Conservation (phyloP, 1,284 basidiomycete species). For the Malassezia cuniculi region DNA sequence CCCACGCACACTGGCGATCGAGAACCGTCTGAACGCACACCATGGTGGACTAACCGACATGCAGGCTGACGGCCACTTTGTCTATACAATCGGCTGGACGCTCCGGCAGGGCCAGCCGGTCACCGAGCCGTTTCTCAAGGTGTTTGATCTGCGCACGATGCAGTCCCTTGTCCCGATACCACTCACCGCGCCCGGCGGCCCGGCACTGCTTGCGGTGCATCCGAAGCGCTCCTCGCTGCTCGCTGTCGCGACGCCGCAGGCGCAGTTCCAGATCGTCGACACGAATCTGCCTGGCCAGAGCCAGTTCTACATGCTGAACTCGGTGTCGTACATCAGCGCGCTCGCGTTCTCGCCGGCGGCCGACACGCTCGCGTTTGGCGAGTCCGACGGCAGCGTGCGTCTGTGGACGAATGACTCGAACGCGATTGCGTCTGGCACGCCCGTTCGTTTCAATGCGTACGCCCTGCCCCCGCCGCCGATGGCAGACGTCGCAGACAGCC, state of each 20-base stretch:
- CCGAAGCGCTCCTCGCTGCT: slow-evolving; percentile 68
- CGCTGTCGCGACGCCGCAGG: slow-evolving; percentile 67
- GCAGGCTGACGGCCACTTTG: slow-evolving; percentile 35
- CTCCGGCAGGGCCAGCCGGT: slow-evolving; percentile 64
- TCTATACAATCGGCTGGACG: slow-evolving; percentile 43
- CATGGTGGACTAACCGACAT: slow-evolving; percentile 44
- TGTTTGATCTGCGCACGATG: slow-evolving; percentile 77
- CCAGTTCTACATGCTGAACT: slow-evolving; percentile 55
- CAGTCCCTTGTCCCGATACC: slow-evolving; percentile 67
- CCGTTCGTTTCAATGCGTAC: slow-evolving; percentile 67
- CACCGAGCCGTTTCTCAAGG: slow-evolving; percentile 80
- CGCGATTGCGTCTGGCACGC: slow-evolving; percentile 44
- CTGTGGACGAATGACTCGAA: slow-evolving; percentile 62
- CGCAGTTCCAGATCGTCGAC: slow-evolving; percentile 80
- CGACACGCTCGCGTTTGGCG: slow-evolving; percentile 81
- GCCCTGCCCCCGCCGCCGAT: slow-evolving; percentile 70
- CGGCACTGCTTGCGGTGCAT: slow-evolving; percentile 70
- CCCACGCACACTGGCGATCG: slow-evolving; percentile 32
- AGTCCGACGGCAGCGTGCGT: slow-evolving; percentile 72
- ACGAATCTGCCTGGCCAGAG: slow-evolving; percentile 57
- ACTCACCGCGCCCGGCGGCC: slow-evolving; percentile 62
- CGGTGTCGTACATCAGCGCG: slow-evolving; percentile 57
- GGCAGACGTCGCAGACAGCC: slow-evolving; percentile 62
- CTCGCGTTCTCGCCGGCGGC: slow-evolving; percentile 72
- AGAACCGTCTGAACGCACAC: slow-evolving; percentile 38